These are phyloP conservation scores for Lactifluus subvellereus DNA, from an alignment of 768 basidiomycete genomes.

Conservation along the genomic window DNA sequence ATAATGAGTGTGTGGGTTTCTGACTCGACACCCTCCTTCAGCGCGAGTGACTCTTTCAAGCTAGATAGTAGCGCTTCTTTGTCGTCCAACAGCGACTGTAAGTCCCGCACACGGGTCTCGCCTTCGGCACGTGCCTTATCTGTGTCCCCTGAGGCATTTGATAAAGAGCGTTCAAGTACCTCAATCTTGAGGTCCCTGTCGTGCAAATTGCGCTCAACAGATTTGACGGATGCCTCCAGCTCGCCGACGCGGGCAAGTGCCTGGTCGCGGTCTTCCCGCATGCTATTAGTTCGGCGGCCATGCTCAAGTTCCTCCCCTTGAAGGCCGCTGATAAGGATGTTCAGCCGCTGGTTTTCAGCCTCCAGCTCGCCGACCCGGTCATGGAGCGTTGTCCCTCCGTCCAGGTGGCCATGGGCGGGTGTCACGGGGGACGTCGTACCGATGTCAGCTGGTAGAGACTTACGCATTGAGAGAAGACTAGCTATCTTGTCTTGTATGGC, in stretches of 20 bases:
- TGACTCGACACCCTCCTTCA: slow-evolving; percentile 44
- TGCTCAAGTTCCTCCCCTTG: slow-evolving; percentile 21
- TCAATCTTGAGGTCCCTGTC: slow-evolving; percentile 43
- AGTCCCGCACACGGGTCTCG: slow-evolving; percentile 39
- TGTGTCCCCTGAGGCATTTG: slow-evolving; percentile 36
- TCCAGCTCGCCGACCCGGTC: slow-evolving; percentile 55
- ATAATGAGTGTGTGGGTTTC: slow-evolving; percentile 47
- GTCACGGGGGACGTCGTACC: slow-evolving; percentile 22
- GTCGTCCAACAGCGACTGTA: slow-evolving; percentile 42
- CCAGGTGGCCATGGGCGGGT: neutral
- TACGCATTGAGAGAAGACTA: slow-evolving; percentile 35
- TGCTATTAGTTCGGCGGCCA: slow-evolving; percentile 21
- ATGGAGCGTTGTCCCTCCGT: slow-evolving; percentile 36
- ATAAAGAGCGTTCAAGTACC: slow-evolving; percentile 41
- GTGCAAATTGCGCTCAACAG: slow-evolving; percentile 38
- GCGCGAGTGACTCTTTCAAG: slow-evolving; percentile 48
- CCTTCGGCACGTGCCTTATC: slow-evolving; percentile 44
- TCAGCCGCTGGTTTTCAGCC: slow-evolving; percentile 60
- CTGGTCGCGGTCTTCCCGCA: slow-evolving; percentile 44
- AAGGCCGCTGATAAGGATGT: slow-evolving; percentile 16
- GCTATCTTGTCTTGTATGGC: slow-evolving; percentile 47
- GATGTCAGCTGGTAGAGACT: slow-evolving; percentile 20
- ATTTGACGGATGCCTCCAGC: slow-evolving; percentile 40
- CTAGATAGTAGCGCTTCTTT: slow-evolving; percentile 40
- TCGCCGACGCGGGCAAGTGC: slow-evolving; percentile 36